phyloP scores from a whole-genome alignment of 768 basidiomycete genomes.

The Leucocoprinus leucothites region DNA sequence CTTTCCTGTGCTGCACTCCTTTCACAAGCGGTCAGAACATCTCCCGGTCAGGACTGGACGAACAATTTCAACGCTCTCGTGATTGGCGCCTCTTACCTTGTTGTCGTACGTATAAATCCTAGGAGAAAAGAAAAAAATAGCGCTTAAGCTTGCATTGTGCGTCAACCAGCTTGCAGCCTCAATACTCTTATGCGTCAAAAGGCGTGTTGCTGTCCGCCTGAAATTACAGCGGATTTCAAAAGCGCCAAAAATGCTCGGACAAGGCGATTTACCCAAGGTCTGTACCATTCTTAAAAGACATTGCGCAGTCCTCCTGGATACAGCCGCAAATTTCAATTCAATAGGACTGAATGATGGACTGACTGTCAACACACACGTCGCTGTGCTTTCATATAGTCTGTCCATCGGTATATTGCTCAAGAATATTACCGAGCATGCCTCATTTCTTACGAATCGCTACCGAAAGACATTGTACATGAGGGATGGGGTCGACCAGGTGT shows the following conservation, averaged over 20 bases:
- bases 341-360: too few species aligned
- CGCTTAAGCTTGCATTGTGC: background rate
- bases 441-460: conserved; percentile 67
- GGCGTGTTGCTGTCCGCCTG: conserved; percentile 62
- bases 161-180: conserved; percentile 49
- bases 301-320: too few species aligned
- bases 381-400: conserved; percentile 38
- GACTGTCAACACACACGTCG: background rate
- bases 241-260: conserved; percentile 47
- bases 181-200: conserved; percentile 61
- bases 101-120: conserved; percentile 48
- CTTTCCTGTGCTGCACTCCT: conserved; percentile 65
- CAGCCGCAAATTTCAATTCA: background rate
- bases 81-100: conserved; percentile 66
- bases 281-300: conserved; percentile 18
- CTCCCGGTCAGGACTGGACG: conserved; percentile 49
- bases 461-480: conserved; percentile 60
- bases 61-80: conserved; percentile 67
- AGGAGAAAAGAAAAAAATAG: background rate
- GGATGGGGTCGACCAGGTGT: conserved; percentile 77
- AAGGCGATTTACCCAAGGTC: conserved; percentile 61
- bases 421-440: conserved; percentile 77
- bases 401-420: conserved; percentile 65
- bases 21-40: conserved; percentile 69
- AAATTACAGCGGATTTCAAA: conserved; percentile 69